Base-by-base conservation (phyloP, 345 rosid species). In the Gossypium stocksii region DNA sequence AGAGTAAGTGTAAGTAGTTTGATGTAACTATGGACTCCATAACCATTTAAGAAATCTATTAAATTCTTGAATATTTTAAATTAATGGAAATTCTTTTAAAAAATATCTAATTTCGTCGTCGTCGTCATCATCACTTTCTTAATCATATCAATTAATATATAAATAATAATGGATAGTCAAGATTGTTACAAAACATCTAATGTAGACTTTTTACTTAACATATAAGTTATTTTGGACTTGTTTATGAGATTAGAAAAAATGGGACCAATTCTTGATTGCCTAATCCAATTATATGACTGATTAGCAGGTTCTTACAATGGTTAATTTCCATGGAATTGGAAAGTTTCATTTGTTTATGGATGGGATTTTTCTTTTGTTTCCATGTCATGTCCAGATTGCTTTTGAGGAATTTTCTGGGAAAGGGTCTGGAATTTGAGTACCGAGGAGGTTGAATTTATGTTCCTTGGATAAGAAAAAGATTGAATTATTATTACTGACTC, bases 141-240 rank as follows among this genome's bases (percentile, higher is more conserved):
- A 15, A 22, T 65, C 27, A 19, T 15, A 65, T 43, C 69, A 65
- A 65, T 43, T 4, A 19, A 43, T 64, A 43, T 41, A 45, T 8
- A 56, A 9, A 45, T 20, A 9, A 45, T 20, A 57, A 20, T 27
- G 9, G 59, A 49, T 54, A 19, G 23, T 69, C 72, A 27, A 51
- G 44, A 69, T 69, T 58, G 23, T 69, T 51, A 69, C 72, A 57
- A 20, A 49, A 25, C 23, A 68, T 68, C 7, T 49, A 25, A 68
- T 27, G 72, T 68, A 49, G 43, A 67, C 43, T 23, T 44, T 57
- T 44, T 15, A 67, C 20, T 48, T 48, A 1, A 25, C 11, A 25
- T 13, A 23, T 54, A 54, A 8, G 20, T 5, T 4, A 2, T 59
- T 59, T 45, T 45, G 10, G 9, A 64, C 49, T 17, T 41, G 3